Evolutionary conservation across 352 stramenopile genomes (phyloP).

Genomic region (Pythium insidiosum): DNA sequence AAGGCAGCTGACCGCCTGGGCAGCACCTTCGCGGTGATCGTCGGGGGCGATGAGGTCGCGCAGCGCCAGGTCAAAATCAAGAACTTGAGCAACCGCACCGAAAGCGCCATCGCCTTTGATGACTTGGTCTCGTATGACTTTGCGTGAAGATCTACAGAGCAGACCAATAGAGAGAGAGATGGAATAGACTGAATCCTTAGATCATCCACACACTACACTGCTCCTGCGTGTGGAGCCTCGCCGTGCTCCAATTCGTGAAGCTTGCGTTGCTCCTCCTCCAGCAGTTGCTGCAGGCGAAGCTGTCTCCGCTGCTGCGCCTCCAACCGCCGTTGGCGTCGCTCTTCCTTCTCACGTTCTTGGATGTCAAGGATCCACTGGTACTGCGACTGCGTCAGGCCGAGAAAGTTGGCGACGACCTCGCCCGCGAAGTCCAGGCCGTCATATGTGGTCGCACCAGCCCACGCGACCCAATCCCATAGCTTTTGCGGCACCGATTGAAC

Average conservation of each 20-base stretch:
- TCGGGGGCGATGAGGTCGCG: constrained; percentile 63
- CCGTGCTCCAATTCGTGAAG: constrained; percentile 46
- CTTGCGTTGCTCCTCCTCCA: constrained; percentile 63
- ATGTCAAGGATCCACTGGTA: constrained; percentile 81
- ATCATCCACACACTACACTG: too few relatives aligned
- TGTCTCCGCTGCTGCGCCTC: constrained; percentile 56
- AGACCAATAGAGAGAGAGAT: background rate
- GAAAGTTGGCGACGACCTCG: constrained; percentile 73
- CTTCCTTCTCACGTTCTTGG: constrained; percentile 59
- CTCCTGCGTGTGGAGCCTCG: too few relatives aligned
- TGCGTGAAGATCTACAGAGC: constrained; percentile 1
- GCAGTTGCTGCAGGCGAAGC: constrained; percentile 52
- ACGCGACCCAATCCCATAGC: constrained; percentile 57
- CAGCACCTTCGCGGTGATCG: constrained; percentile 61
- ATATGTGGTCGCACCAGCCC: constrained; percentile 56
- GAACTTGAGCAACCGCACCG: constrained; percentile 51
- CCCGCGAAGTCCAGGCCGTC: constrained; percentile 72
- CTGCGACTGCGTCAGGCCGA: constrained; percentile 76
- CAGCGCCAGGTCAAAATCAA: constrained; percentile 67
- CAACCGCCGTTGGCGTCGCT: constrained; percentile 44
- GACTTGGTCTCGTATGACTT: constrained; percentile 8
- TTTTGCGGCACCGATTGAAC: constrained; percentile 9
- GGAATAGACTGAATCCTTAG: too few relatives aligned
- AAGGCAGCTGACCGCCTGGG: constrained; percentile 69
- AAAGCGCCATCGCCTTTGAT: constrained; percentile 28